Percentiles rank a stretch among this genome's conserved stretches.
Conservation (phyloP, 2,329 filamentous ascomycete genomes). For the Diaporthe longicolla region DNA sequence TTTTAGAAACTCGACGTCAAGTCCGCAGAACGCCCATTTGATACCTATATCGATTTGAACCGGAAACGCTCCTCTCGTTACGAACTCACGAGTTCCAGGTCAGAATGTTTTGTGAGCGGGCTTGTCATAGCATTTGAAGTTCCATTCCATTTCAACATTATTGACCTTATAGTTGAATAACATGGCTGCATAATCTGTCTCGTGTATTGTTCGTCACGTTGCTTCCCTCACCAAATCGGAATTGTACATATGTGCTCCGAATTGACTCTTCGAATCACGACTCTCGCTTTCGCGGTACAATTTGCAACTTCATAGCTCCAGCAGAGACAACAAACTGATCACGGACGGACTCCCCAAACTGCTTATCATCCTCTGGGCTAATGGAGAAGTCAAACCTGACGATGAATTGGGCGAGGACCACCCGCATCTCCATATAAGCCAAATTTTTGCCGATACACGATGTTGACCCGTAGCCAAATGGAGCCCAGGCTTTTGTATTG, state of each 20-base stretch:
- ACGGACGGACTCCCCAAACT: not conserved
- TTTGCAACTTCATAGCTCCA: constrained; percentile 10
- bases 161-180: not conserved
- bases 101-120: not conserved
- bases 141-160: no score
- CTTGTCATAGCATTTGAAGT: no score
- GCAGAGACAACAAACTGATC: constrained; percentile 4
- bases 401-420: constrained; percentile 13
- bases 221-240: no score
- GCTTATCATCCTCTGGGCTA: not conserved
- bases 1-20: no score
- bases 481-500: constrained; percentile 2
- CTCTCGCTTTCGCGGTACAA: not conserved
- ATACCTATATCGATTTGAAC: no score
- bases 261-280: not conserved
- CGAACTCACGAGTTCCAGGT: not conserved
- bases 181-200: not conserved
- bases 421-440: constrained; percentile 31
- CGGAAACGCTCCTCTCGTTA: no score
- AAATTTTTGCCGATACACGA: constrained; percentile 27
- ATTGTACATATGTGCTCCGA: no score
- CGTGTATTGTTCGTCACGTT: no score
- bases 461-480: constrained; percentile 27
- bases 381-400: constrained; percentile 25
- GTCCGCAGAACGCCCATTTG: no score